phyloP scores from a whole-genome alignment of 495 filamentous ascomycete species.

The Saxophila tyrrhenica region DNA sequence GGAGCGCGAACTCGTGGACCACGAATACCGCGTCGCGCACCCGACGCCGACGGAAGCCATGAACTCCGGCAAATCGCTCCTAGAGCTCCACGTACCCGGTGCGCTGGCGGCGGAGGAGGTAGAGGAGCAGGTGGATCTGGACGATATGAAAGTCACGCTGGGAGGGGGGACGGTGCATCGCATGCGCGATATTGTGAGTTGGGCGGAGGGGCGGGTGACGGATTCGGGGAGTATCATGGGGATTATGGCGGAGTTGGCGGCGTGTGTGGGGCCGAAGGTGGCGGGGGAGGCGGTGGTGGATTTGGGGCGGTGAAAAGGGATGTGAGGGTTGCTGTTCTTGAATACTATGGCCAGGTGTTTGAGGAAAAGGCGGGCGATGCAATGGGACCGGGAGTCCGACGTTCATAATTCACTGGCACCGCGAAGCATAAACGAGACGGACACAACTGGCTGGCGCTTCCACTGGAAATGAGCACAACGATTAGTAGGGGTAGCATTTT shows the following conservation, averaged over 20 bases:
- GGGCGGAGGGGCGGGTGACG: slow-evolving; percentile 48
- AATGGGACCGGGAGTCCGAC: too few relatives aligned
- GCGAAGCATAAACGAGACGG: too few relatives aligned
- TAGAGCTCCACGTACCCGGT: slow-evolving; percentile 65
- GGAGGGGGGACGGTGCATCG: slow-evolving; percentile 30
- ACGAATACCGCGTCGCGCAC: slow-evolving; percentile 16
- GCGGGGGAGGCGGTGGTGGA: slow-evolving; percentile 40
- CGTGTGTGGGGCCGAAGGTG: slow-evolving; percentile 59
- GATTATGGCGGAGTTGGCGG: slow-evolving; percentile 63
- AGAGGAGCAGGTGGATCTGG: slow-evolving; percentile 46
- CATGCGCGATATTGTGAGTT: slow-evolving; percentile 46
- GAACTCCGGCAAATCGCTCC: slow-evolving; percentile 43
- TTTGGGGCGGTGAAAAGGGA: slow-evolving; percentile 16
- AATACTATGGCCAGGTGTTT: too few relatives aligned
- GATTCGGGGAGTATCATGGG: slow-evolving; percentile 48
- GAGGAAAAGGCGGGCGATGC: too few relatives aligned
- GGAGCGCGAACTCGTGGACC: slow-evolving; percentile 5
- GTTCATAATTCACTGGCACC: too few relatives aligned
- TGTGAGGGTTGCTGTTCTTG: too few relatives aligned
- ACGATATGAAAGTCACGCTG: slow-evolving; percentile 39
- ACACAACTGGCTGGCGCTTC: too few relatives aligned
- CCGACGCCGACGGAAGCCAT: slow-evolving; percentile 20
- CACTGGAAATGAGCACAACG: too few relatives aligned
- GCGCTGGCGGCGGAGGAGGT: slow-evolving; percentile 56
- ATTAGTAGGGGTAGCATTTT: too few relatives aligned